A percentile compares a stretch with the other conserved stretches of the same genome.
Evolutionary conservation across 2,329 filamentous ascomycete species (phyloP).

Genomic region (Didymosphaeria variabile): DNA sequence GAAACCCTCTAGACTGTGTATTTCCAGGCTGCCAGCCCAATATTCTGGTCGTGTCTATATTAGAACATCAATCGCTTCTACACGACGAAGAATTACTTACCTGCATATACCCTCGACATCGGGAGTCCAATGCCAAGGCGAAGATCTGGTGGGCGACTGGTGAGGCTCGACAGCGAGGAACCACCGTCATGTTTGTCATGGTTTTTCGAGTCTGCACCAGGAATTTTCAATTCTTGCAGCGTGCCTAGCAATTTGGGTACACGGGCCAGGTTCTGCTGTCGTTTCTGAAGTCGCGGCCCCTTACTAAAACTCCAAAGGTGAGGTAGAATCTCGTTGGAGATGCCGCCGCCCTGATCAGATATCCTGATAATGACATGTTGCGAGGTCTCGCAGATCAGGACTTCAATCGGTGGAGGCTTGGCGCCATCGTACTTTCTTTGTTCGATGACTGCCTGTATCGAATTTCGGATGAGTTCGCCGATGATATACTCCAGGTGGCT

Average conservation of each 20-base stretch:
- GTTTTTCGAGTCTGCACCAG: constrained; percentile 26
- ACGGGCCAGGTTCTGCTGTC: constrained; percentile 83
- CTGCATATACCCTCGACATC: constrained; percentile 89
- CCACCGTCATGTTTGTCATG: constrained; percentile 34
- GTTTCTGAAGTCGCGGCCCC: constrained; percentile 78
- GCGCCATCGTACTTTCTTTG: constrained; percentile 61
- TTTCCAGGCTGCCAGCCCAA: constrained; percentile 90
- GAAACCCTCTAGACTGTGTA: constrained; percentile 94
- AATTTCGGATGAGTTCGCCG: constrained; percentile 92
- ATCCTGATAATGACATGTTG: constrained; percentile 97
- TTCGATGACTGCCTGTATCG: constrained; percentile 90
- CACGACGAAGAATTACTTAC: constrained; percentile 21
- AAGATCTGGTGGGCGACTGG: constrained; percentile 83
- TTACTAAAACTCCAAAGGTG: constrained; percentile 98
- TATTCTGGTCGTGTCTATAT: constrained; percentile 68
- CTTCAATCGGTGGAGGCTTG: constrained; percentile 84
- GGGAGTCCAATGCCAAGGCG: constrained; percentile 92
- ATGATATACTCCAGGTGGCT: constrained; percentile 97
- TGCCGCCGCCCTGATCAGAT: constrained; percentile 93
- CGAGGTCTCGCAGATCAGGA: constrained; percentile 91
- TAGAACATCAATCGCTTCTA: background rate
- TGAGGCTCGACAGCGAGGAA: constrained; percentile 80
- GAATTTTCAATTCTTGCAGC: constrained; percentile 79
- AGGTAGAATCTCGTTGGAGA: constrained; percentile 83
- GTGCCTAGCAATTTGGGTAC: constrained; percentile 94